Conservation (phyloP, 2,329 filamentous ascomycete species). For the Volutella citrinella region DNA sequence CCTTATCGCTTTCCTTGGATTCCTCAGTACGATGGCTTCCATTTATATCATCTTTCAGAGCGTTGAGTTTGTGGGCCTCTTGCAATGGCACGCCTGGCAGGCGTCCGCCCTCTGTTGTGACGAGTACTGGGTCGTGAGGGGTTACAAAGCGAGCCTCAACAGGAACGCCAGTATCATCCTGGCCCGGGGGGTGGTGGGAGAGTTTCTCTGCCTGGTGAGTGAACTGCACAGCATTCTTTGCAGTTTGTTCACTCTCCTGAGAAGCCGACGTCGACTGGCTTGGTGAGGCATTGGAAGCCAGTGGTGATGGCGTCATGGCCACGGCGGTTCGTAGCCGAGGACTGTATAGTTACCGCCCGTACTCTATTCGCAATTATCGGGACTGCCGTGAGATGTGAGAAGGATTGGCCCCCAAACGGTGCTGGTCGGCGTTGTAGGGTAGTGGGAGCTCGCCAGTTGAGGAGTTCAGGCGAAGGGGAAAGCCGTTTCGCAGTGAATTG, state of each 20-base stretch:
- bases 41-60: constrained; percentile 50
- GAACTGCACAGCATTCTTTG: constrained; percentile 51
- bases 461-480: no score
- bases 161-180: constrained; percentile 42
- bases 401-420: no score
- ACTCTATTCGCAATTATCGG: no score
- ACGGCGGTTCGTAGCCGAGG: no score
- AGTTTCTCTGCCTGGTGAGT: constrained; percentile 59
- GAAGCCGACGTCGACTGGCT: no score
- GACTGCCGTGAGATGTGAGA: no score
- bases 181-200: constrained; percentile 37
- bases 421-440: no score
- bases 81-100: constrained; percentile 66
- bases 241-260: no score
- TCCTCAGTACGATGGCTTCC: constrained; percentile 25
- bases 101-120: constrained; percentile 63
- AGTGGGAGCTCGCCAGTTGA: no score
- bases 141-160: constrained; percentile 65
- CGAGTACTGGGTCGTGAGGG: constrained; percentile 67
- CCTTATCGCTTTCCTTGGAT: constrained; percentile 23
- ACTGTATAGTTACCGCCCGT: no score
- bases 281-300: neutral
- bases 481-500: no score
- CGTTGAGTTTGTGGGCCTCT: constrained; percentile 70
- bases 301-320: neutral